phyloP scores from a whole-genome alignment of 2,329 filamentous ascomycete genomes.

The Proliferodiscus dingleyae region DNA sequence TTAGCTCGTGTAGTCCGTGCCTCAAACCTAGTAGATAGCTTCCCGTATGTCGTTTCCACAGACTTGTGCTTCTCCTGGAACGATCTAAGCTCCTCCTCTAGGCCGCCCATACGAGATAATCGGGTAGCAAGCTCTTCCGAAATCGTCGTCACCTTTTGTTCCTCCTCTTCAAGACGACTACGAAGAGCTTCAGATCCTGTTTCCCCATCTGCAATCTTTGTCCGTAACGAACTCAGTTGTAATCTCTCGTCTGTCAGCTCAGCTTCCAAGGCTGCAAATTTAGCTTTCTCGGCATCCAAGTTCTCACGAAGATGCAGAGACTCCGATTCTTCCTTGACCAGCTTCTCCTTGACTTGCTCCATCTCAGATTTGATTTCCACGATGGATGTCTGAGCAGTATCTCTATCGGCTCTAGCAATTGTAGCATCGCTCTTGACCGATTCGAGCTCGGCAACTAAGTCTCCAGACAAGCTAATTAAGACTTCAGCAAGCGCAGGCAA shows the following conservation, averaged over 20 bases:
- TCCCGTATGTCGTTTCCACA: slow-evolving; percentile 47
- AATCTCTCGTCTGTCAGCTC: slow-evolving; percentile 61
- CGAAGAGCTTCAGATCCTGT: slow-evolving; percentile 76
- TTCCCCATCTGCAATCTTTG: slow-evolving; percentile 74
- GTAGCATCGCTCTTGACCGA: slow-evolving; percentile 55
- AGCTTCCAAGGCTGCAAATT: slow-evolving; percentile 47
- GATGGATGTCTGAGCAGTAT: slow-evolving; percentile 50
- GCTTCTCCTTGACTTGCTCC: slow-evolving; percentile 45
- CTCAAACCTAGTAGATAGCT: slow-evolving; percentile 55
- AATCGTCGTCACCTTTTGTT: slow-evolving; percentile 62
- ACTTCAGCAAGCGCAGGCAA: slow-evolving; percentile 53
- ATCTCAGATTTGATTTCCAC: slow-evolving; percentile 55
- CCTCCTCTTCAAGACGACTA: slow-evolving; percentile 69
- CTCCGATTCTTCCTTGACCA: slow-evolving; percentile 48
- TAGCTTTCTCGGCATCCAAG: slow-evolving; percentile 49
- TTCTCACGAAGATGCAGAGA: slow-evolving; percentile 49
- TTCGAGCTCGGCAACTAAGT: slow-evolving; percentile 54
- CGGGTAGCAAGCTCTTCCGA: slow-evolving; percentile 67
- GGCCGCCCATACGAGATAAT: slow-evolving; percentile 68
- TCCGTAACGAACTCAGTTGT: slow-evolving; percentile 63
- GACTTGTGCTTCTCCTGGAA: slow-evolving; percentile 60
- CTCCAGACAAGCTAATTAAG: slow-evolving; percentile 52
- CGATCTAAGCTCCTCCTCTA: slow-evolving; percentile 70
- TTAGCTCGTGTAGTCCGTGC: slow-evolving; percentile 68
- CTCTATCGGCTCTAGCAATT: slow-evolving; percentile 59